Evolutionary conservation across 2,329 filamentous ascomycete species (phyloP).

Genomic region (Chlorencoelia australis): DNA sequence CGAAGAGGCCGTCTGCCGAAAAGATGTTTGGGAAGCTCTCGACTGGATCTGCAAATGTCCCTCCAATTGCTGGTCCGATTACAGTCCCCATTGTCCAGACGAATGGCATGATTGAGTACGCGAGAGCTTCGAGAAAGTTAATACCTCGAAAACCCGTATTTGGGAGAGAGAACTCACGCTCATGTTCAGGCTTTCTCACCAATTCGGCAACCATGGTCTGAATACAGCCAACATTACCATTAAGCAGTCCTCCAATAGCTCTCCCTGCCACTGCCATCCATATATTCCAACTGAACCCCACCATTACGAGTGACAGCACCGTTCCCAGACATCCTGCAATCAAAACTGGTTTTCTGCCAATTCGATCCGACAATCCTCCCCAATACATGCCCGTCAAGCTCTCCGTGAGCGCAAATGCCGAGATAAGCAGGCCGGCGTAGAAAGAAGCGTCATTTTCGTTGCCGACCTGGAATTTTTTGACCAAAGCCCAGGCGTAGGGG

Average conservation of each 20-base stretch:
- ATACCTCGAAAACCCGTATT: background rate
- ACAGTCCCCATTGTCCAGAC: constrained; percentile 90
- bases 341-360: constrained; percentile 79
- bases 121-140: constrained; percentile 40
- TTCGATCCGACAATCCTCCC: constrained; percentile 71
- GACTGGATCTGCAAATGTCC: constrained; percentile 71
- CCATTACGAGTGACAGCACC: constrained; percentile 70
- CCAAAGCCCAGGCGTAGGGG: constrained; percentile 79
- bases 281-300: constrained; percentile 75
- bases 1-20: constrained; percentile 58
- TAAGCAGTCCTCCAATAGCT: constrained; percentile 69
- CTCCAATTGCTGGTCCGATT: constrained; percentile 78
- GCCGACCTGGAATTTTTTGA: constrained; percentile 66
- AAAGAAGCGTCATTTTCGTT: constrained; percentile 68
- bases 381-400: constrained; percentile 79
- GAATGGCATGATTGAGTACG: constrained; percentile 89
- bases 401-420: constrained; percentile 75
- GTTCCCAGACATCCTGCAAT: constrained; percentile 74
- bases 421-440: constrained; percentile 81
- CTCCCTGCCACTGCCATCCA: constrained; percentile 73
- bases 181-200: constrained; percentile 46
- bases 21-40: constrained; percentile 64
- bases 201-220: constrained; percentile 82
- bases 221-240: constrained; percentile 85
- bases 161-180: constrained; percentile 6